phyloP scores from a whole-genome alignment of 2,329 filamentous ascomycete genomes.

The Massarina eburnea region DNA sequence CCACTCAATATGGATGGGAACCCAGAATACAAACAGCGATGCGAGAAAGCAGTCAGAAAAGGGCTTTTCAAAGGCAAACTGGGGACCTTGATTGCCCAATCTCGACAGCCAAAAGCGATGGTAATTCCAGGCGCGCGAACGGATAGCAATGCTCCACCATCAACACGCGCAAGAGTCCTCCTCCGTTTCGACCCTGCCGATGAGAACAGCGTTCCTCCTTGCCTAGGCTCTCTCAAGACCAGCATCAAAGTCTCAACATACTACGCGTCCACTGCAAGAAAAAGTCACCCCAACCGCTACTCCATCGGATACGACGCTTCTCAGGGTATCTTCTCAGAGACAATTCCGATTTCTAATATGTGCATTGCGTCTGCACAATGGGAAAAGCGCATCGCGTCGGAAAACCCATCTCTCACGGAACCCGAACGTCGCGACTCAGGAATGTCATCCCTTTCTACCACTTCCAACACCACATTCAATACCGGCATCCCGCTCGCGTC shows the following conservation, averaged over 20 bases:
- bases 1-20: slow-evolving; percentile 55
- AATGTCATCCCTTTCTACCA: slow-evolving; percentile 37
- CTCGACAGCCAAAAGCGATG: slow-evolving; percentile 60
- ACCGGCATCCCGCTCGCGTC: slow-evolving; percentile 38
- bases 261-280: slow-evolving; percentile 56
- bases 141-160: slow-evolving; percentile 46
- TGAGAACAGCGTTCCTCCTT: slow-evolving; percentile 53
- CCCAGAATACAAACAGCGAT: slow-evolving; percentile 55
- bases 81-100: slow-evolving; percentile 60
- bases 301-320: slow-evolving; percentile 48
- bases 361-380: slow-evolving; percentile 61
- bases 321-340: slow-evolving; percentile 57
- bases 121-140: slow-evolving; percentile 48
- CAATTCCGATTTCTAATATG: slow-evolving; percentile 55
- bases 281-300: slow-evolving; percentile 51
- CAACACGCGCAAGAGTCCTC: slow-evolving; percentile 58
- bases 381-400: slow-evolving; percentile 48
- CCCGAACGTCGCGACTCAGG: slow-evolving; percentile 46
- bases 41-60: slow-evolving; percentile 63
- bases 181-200: slow-evolving; percentile 63
- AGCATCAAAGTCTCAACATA: slow-evolving; percentile 62
- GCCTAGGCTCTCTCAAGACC: slow-evolving; percentile 53
- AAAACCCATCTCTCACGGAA: slow-evolving; percentile 26
- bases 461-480: slow-evolving; percentile 19
- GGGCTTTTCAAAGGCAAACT: slow-evolving; percentile 61